These are phyloP conservation scores for Gamsiella multidivaricata DNA, from an alignment of 192 early-diverging fungal genomes.

Conservation along the genomic window DNA sequence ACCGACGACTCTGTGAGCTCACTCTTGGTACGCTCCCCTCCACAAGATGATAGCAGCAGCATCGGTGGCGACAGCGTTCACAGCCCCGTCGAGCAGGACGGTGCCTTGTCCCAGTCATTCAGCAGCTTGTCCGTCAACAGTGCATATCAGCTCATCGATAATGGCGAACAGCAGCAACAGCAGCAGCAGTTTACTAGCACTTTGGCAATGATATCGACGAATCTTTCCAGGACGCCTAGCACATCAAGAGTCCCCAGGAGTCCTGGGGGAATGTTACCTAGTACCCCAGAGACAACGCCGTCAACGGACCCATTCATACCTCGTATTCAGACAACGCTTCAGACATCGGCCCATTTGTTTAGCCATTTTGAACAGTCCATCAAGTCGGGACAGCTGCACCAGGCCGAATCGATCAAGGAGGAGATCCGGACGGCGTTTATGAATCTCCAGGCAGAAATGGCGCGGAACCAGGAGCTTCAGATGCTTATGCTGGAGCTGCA, in stretches of 20 bases:
- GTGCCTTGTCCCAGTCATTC: background rate
- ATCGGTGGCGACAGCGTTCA: background rate
- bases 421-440: conserved; percentile 19
- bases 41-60: background rate
- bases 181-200: background rate
- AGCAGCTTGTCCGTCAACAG: background rate
- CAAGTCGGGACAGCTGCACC: conserved; percentile 13
- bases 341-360: conserved; percentile 19
- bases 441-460: conserved; percentile 12
- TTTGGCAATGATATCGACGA: background rate
- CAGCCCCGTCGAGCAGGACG: background rate
- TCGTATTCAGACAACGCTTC: conserved; percentile 19
- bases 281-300: background rate
- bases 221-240: background rate
- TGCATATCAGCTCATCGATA: background rate
- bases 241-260: background rate
- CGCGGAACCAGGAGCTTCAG: conserved; percentile 21
- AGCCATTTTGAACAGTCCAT: conserved; percentile 23
- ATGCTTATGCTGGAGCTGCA: conserved; percentile 25
- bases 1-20: background rate
- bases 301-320: background rate
- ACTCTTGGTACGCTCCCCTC: background rate
- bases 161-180: background rate
- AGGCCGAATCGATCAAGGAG: conserved; percentile 30
- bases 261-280: background rate